A percentile compares a stretch with the other conserved stretches of the same genome.
These are phyloP conservation scores for Hymenotorrendiella dingleyae DNA, from an alignment of 2,329 filamentous ascomycete genomes.

Conservation along the genomic window DNA sequence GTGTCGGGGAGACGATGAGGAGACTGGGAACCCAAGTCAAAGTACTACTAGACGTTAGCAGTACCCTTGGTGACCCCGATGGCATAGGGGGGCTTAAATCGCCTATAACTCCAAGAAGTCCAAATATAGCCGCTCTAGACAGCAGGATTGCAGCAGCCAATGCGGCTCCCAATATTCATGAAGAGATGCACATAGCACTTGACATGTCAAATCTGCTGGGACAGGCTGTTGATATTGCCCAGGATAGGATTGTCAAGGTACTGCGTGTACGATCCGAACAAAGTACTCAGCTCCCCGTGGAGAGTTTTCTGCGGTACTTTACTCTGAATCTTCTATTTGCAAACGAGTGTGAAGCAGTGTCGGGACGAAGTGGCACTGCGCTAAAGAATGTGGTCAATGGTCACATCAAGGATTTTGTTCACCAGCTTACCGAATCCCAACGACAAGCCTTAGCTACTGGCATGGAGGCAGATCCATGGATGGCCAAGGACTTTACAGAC, in stretches of 20 bases:
- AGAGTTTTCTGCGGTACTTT: constrained; percentile 74
- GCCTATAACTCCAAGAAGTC: constrained; percentile 29
- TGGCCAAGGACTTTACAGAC: constrained; percentile 67
- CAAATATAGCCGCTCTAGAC: constrained; percentile 26
- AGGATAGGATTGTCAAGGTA: constrained; percentile 70
- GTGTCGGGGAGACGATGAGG: constrained; percentile 79
- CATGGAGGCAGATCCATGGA: constrained; percentile 79
- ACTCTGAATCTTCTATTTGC: constrained; percentile 77
- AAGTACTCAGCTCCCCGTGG: constrained; percentile 59
- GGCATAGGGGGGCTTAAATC: constrained; percentile 22
- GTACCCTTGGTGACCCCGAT: constrained; percentile 40
- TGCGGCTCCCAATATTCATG: constrained; percentile 44
- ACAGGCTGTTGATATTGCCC: constrained; percentile 74
- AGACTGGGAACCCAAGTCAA: constrained; percentile 88
- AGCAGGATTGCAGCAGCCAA: constrained; percentile 14
- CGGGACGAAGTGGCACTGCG: constrained; percentile 67
- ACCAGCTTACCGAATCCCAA: constrained; percentile 63
- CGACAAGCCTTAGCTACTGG: constrained; percentile 68
- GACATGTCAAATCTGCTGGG: constrained; percentile 74
- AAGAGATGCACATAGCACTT: constrained; percentile 69
- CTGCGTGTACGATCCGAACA: constrained; percentile 73
- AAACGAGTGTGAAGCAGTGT: constrained; percentile 81
- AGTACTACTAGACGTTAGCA: constrained; percentile 88
- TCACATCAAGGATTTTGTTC: constrained; percentile 77
- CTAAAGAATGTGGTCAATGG: constrained; percentile 75